phyloP scores from a whole-genome alignment of 1,284 basidiomycete genomes.

The Trichosporon sp. region DNA sequence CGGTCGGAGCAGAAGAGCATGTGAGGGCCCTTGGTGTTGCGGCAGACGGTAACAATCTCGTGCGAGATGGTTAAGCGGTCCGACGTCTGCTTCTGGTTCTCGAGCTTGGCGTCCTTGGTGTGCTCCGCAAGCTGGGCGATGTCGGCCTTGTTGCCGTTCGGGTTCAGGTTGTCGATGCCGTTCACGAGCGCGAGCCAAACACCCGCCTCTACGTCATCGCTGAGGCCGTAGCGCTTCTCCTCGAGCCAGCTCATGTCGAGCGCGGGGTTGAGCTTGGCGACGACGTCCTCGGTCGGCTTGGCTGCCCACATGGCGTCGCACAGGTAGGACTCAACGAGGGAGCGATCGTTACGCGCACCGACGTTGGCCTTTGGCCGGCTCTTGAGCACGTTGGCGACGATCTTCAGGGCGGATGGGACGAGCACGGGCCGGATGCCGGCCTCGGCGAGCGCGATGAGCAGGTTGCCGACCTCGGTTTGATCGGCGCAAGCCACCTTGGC shows the following conservation, averaged over 20 bases:
- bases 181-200: slow-evolving; percentile 22
- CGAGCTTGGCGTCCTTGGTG: slow-evolving; percentile 8
- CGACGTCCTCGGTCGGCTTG: slow-evolving; percentile 8
- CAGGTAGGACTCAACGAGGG: slow-evolving; percentile 16
- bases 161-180: slow-evolving; percentile 17
- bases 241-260: slow-evolving; percentile 19
- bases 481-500: slow-evolving; percentile 13
- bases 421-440: slow-evolving; percentile 19
- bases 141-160: slow-evolving; percentile 8
- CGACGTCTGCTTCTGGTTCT: slow-evolving; percentile 14
- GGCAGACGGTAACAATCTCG: slow-evolving; percentile 19
- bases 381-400: slow-evolving; percentile 17
- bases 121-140: neutral
- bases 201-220: slow-evolving; percentile 17
- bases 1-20: slow-evolving; percentile 16
- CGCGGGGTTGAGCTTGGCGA: slow-evolving; percentile 16
- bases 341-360: slow-evolving; percentile 14
- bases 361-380: slow-evolving; percentile 7
- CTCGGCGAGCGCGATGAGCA: slow-evolving; percentile 17
- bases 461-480: slow-evolving; percentile 16
- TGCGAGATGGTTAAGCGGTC: slow-evolving; percentile 19
- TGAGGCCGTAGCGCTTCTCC: slow-evolving; percentile 19
- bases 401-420: slow-evolving; percentile 19
- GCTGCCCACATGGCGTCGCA: slow-evolving; percentile 12
- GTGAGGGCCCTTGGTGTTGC: slow-evolving; percentile 18